Base-by-base conservation (phyloP, 768 basidiomycete species). In the Floccularia luteovirens region DNA sequence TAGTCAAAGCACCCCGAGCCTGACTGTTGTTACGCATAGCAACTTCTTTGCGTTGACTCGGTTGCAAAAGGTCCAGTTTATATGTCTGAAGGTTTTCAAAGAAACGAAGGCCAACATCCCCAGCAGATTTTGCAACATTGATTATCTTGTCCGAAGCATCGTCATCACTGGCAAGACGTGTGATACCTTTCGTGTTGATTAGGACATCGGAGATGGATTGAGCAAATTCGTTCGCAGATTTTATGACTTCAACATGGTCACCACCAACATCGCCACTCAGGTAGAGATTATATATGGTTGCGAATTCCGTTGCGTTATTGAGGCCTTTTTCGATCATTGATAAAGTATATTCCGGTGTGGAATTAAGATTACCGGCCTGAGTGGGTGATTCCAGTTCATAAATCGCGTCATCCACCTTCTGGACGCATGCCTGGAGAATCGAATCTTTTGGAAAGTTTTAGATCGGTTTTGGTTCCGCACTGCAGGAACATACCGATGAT, bases 271-370 rank as follows among this genome's bases (percentile, higher is more conserved):
- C 90, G 17, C 83, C 83, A 44, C 80, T 75, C 16, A 98, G 75
- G 61, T 89, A 90, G 7, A 96, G 77, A 57, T 91, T 90, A 68
- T 90, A 98, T 42, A 91, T 72, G 13, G 86, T 88, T 7, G 94
- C 96, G 53, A 99, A 98, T 54, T 99, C 94, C 34, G 82, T 97
- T 12, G 93, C 90, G 51, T 87, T 94, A 58, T 88, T 93, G 56
- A 85, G 66, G 1, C 91, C 85, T 64, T 97, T 97, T 61, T 99
- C 96, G 54, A 98, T 90, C 85, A 98, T 93, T 1, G 96, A 96
- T 13, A 97, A 69, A 1, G 92, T 94, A 58, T 98, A 98, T 58
- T 97, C 94, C 3, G 96, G 96, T 0, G 96, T 98, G n/a, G 94
- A 90, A 55, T 89, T 94, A 50, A 84, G 74, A 62, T 98, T 97